These are phyloP conservation scores for Gossypium gossypioides DNA, from an alignment of 441 rosid species.

Conservation along the genomic window DNA sequence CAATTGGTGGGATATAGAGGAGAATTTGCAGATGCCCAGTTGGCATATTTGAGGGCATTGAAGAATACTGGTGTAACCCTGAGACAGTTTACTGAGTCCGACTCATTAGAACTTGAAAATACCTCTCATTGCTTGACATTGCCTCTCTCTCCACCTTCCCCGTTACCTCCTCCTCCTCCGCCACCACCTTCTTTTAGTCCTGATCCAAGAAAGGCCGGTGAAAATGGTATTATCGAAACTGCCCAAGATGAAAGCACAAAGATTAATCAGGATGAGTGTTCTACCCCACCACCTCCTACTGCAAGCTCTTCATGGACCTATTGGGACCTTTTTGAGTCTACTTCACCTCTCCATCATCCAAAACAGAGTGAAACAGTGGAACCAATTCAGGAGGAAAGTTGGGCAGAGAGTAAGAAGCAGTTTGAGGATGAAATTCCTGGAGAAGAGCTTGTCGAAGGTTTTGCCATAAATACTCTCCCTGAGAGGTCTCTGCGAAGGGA, in stretches of 20 bases:
- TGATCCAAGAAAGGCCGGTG: constrained; percentile 31
- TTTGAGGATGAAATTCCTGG: constrained; percentile 55
- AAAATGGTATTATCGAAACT: constrained; percentile 20
- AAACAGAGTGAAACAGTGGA: constrained; percentile 26
- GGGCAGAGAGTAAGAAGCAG: constrained; percentile 64
- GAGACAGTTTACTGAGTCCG: constrained; percentile 86
- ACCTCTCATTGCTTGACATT: constrained; percentile 26
- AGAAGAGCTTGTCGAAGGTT: constrained; percentile 29
- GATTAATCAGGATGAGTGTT: not conserved
- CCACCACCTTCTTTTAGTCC: constrained; percentile 72
- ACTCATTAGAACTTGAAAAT: constrained; percentile 59
- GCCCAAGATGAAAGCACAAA: constrained; percentile 29
- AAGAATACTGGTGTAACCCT: constrained; percentile 86
- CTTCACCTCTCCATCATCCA: constrained; percentile 18
- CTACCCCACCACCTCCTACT: constrained; percentile 31
- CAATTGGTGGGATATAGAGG: constrained; percentile 51
- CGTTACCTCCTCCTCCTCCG: not conserved
- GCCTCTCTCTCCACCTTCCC: constrained; percentile 17
- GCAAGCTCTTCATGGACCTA: constrained; percentile 40
- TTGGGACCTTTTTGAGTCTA: constrained; percentile 41
- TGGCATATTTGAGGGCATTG: constrained; percentile 69
- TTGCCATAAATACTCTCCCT: constrained; percentile 21
- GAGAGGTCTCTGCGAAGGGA: constrained; percentile 33
- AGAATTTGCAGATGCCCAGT: constrained; percentile 74
- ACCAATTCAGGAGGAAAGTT: constrained; percentile 47